Percentiles rank a stretch among this genome's conserved stretches.
Evolutionary conservation across 2,329 filamentous ascomycete species (phyloP).

Genomic region (Scedosporium apiospermum): DNA sequence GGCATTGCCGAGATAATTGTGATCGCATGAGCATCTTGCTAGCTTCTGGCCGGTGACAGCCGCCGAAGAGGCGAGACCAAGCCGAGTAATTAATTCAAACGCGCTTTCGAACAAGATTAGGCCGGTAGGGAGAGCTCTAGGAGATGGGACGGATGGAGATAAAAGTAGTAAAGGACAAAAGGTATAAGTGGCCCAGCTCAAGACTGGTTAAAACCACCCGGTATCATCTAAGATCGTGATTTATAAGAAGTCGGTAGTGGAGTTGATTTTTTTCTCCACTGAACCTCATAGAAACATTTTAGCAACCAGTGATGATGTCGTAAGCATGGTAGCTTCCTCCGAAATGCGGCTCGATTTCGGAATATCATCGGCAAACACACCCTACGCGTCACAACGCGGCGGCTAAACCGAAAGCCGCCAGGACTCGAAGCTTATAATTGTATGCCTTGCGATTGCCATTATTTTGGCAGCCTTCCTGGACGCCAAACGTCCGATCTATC

Average conservation of each 20-base stretch:
- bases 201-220: constrained; percentile 1
- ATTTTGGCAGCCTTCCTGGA: too few relatives aligned
- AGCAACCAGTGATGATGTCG: not conserved
- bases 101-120: constrained; percentile 1
- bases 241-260: constrained; percentile 3
- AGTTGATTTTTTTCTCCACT: constrained; percentile 6
- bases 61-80: not conserved
- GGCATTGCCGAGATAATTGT: constrained; percentile 4
- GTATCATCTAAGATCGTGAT: not conserved
- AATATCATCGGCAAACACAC: not conserved
- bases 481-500: too few relatives aligned
- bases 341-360: not conserved
- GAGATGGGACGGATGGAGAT: not conserved
- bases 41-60: not conserved
- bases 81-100: not conserved
- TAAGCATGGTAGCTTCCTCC: constrained; percentile 1
- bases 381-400: too few relatives aligned
- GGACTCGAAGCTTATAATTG: not conserved
- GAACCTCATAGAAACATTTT: constrained; percentile 2
- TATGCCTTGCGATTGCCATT: too few relatives aligned
- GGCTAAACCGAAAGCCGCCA: not conserved
- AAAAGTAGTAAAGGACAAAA: not conserved
- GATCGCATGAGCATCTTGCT: constrained; percentile 4
- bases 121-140: not conserved
- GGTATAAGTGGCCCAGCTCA: constrained; percentile 1